phyloP scores from a whole-genome alignment of 345 rosid genomes.

The Noccaea caerulescens region DNA sequence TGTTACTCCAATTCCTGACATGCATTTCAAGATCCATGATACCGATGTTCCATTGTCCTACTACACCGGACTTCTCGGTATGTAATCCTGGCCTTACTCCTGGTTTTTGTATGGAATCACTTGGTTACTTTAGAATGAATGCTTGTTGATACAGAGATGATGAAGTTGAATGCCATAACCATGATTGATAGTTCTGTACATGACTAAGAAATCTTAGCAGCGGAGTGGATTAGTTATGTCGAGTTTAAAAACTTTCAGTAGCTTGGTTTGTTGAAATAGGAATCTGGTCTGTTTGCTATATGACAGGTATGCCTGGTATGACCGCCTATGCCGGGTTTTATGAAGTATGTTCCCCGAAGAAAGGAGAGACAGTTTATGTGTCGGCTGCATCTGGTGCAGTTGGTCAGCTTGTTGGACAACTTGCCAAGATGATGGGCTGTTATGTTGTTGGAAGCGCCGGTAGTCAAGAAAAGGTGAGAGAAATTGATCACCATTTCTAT shows the following conservation, averaged over 20 bases:
- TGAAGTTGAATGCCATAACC: background rate
- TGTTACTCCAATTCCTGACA: conserved; percentile 38
- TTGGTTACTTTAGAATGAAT: background rate
- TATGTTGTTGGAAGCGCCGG: conserved; percentile 66
- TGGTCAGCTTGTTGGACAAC: conserved; percentile 63
- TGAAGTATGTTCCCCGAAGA: conserved; percentile 54
- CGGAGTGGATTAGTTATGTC: background rate
- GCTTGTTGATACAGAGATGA: conserved; percentile 10
- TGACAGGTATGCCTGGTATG: conserved; percentile 56
- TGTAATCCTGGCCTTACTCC: conserved; percentile 6
- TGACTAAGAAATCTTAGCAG: background rate
- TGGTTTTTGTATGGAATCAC: conserved; percentile 10
- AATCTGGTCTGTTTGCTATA: background rate
- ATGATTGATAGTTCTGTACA: background rate
- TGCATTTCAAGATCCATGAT: conserved; percentile 52
- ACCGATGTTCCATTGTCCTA: conserved; percentile 64
- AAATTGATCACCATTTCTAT: background rate
- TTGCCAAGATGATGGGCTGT: conserved; percentile 57
- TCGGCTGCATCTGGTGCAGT: conserved; percentile 66
- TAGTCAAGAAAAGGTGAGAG: conserved; percentile 52
- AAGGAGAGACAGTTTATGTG: conserved; percentile 51
- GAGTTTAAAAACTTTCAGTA: background rate
- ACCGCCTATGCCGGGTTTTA: conserved; percentile 56
- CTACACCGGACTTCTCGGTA: conserved; percentile 71
- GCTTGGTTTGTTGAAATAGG: background rate